Base-by-base conservation (phyloP, 257 asterid genomes). In the Parsonsia alboflavescens region DNA sequence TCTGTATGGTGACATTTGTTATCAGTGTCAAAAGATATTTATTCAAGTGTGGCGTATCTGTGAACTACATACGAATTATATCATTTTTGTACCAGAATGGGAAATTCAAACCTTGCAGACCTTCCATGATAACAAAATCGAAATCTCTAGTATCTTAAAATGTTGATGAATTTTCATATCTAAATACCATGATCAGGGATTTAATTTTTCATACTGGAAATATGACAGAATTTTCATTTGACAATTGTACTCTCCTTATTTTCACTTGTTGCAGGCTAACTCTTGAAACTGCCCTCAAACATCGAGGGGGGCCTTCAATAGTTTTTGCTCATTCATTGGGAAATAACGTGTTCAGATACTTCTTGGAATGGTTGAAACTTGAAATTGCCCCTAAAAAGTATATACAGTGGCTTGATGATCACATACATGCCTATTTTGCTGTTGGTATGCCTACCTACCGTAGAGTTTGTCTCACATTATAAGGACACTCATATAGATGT, bases 291-390 rank as follows among this genome's bases (percentile, higher is more conserved):
- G 96, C 99, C 75, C 90, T 85, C 53, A 94, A 92, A 82, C 96
- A 90, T 76, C 97, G 97, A 61, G 99, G 99, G 74, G 97, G 97
- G 41, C 97, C 99, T 0, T 89, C 99, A 21, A 76, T 94, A 69
- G 99, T 94, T 82, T 94, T 94, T 82, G 97, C 92, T 73, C 99
- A 94, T 88, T 94, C 99, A 64, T 36, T 94, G 87, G 99, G 99
- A 10, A 94, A 94, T 88, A 92, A 94, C 76, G 99, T 94, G 68
- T 94, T 94, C 88, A 88, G 99, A 92, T 94, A 94, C 89, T 94
- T 94, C 83, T 81, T 94, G 89, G 99, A 94, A 88, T 94, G 99
- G 99, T 79, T 94, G 87, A 94, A 94, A 87, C 75, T 89, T 80
- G 99, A 94, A 85, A 87, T 94, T 79, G 97, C 99, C 79, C 99